These are phyloP conservation scores for Fragaria ananassa DNA, from an alignment of 306 rosid genomes.

Conservation along the genomic window DNA sequence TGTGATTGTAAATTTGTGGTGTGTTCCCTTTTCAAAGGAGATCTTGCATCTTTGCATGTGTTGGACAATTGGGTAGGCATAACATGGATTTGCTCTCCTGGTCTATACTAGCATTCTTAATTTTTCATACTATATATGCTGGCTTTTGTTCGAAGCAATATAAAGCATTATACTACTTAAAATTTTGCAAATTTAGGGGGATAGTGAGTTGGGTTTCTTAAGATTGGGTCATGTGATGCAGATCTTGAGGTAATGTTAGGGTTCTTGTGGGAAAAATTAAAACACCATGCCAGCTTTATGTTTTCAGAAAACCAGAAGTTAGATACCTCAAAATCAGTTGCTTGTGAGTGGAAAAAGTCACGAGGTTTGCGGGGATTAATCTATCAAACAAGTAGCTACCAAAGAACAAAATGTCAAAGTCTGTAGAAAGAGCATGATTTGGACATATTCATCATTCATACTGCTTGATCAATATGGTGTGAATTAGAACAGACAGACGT, in stretches of 20 bases:
- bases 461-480: background rate
- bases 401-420: conserved; percentile 4
- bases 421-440: background rate
- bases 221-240: conserved; percentile 35
- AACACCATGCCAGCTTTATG: background rate
- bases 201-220: conserved; percentile 25
- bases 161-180: conserved; percentile 10
- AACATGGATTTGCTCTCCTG: conserved; percentile 72
- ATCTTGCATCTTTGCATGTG: conserved; percentile 55
- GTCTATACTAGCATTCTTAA: conserved; percentile 31
- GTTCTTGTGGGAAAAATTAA: background rate
- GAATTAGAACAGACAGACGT: background rate
- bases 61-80: conserved; percentile 44
- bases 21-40: conserved; percentile 39
- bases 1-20: conserved; percentile 18
- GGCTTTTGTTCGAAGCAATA: conserved; percentile 35
- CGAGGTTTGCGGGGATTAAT: background rate
- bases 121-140: conserved; percentile 24
- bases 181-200: conserved; percentile 14
- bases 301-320: background rate
- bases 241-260: conserved; percentile 13
- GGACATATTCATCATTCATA: background rate
- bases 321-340: background rate
- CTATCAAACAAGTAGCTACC: background rate
- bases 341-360: background rate